Evolutionary conservation across 129 eudicot species (phyloP), one percentile per base, ranked within the genome.

Genomic region (Lactuca saligna): DNA sequence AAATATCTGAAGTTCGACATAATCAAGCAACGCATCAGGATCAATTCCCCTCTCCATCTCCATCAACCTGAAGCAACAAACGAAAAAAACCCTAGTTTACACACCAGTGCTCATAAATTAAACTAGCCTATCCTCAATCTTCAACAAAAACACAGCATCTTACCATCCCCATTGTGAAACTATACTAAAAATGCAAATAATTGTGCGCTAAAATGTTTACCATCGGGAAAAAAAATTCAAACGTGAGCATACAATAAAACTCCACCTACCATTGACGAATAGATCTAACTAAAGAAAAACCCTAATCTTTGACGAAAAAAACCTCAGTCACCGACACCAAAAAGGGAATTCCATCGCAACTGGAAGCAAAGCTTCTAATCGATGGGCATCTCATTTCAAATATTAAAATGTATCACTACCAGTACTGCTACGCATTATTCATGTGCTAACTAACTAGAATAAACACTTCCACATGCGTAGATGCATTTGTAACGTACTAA

Each of bases 41-140:
- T 84, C 99, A 29, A 85, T 83, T 66, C 71, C 86, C 66, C 80
- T 80, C 32, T 74, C 85, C 95, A 93, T 89, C 71, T 68, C 57
- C 69, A 75, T 58, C 74, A 71, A 72, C 74, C 91, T 85, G 83
- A 50, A 14, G 14, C 41, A 77, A 61, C 58, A 33, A 64, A 51
- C 10, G 63, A 67, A 39, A 39, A 39, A 54, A 73, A 69, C 61
- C 59, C 59, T 67, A 53, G 29, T 35, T 69, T 69, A 57, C 58
- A 66, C 38, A 48, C 35, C 44, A 54, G 17, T 58, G 38, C 58
- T 51, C 33, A 34, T n/a, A 31, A 9, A 69, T 16, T 54, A 7
- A 3, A 38, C 58, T 58, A 29, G 14, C 38, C 3, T 10, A 41
- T 57, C 61, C 50, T 72, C 25, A 51, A 37, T 69, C 38, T 5